Conservation (phyloP, 2,329 filamentous ascomycete genomes). For the Ophiostoma montium region DNA sequence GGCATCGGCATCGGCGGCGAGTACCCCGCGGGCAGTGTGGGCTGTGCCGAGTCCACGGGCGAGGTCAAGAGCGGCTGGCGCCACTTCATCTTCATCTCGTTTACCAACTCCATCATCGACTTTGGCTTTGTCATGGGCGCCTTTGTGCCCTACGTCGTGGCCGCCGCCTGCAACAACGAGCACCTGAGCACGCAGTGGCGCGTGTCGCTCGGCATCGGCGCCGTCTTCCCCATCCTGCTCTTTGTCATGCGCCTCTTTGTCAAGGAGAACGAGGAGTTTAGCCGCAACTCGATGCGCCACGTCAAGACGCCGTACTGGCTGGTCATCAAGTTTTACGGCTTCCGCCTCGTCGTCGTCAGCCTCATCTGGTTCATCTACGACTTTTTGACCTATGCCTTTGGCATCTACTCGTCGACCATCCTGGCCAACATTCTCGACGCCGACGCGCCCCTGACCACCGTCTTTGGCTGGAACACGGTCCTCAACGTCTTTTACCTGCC, state of each 20-base stretch:
- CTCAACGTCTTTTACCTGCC: slow-evolving; percentile 84
- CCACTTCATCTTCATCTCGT: slow-evolving; percentile 80
- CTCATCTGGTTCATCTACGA: slow-evolving; percentile 80
- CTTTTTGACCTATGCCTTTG: slow-evolving; percentile 73
- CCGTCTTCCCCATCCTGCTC: slow-evolving; percentile 61
- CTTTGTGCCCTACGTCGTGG: slow-evolving; percentile 53
- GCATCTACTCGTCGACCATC: slow-evolving; percentile 71
- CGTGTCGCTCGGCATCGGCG: slow-evolving; percentile 61
- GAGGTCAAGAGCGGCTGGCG: slow-evolving; percentile 67
- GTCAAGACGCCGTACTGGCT: slow-evolving; percentile 40
- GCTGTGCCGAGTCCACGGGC: slow-evolving; percentile 68
- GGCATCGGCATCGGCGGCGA: slow-evolving; percentile 70
- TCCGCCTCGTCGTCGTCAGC: slow-evolving; percentile 53
- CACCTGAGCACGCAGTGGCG: slow-evolving; percentile 71
- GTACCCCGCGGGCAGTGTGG: slow-evolving; percentile 73
- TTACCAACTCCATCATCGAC: slow-evolving; percentile 16
- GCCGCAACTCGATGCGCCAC: slow-evolving; percentile 53
- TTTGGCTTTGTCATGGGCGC: slow-evolving; percentile 71
- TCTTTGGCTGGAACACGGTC: slow-evolving; percentile 79
- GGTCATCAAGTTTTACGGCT: slow-evolving; percentile 55
- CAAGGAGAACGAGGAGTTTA: slow-evolving; percentile 66
- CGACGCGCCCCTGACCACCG: slow-evolving; percentile 48
- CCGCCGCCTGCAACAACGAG: slow-evolving; percentile 39
- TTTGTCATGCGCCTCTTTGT: slow-evolving; percentile 59
- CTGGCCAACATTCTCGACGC: slow-evolving; percentile 48